Base-by-base conservation (phyloP, 352 stramenopile species). In the Pythium rhizo-oryzae region DNA sequence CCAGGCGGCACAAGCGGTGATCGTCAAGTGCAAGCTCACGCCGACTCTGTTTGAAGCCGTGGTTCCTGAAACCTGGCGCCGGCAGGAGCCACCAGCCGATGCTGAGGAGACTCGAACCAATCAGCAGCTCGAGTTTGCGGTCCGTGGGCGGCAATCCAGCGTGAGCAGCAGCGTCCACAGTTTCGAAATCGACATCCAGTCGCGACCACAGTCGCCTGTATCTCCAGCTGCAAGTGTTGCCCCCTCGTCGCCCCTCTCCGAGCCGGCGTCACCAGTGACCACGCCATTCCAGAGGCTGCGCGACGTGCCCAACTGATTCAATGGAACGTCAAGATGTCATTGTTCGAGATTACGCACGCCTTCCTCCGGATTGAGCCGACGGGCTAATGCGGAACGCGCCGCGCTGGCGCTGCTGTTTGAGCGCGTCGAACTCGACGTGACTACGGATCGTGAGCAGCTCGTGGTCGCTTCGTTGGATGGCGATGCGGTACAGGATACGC, bases 391-490 rank as follows among this genome's bases (percentile, higher is more conserved):
- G 37, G 37, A 43, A 43, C 37, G 11, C 13, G 3, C 3, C 37
- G 18, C 16, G 28, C 24, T 53, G 54, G 15, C 47, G 44, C 19
- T 54, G 55, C 33, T 59, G 57, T 11, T 35, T 25, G 9, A 37
- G 21, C 13, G 30, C 55, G 30, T 70, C 59, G 35, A 67, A 81
- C 19, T 66, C 64, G 4, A 81, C 71, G 4, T 62, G 53, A 13
- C 74, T 74, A 11, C 73, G 56, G 9, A 78, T 52, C 37, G 72
- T 43, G 3, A 81, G 24, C 1, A 81, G 44, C 24, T 76, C 71
- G n/a, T 68, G 41, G 19, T 54, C 33, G 23, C 24, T 52, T 1
- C 65, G 52, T 18, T 49, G 58, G 13, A 9, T 70, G 16, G 53
- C 37, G 9, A 72, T 60, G 12, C 74, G 71, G 39, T 66, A 76